A percentile compares a stretch with the other conserved stretches of the same genome.
phyloP scores from a whole-genome alignment of 495 filamentous ascomycete genomes.

The Hypoxylon fragiforme region DNA sequence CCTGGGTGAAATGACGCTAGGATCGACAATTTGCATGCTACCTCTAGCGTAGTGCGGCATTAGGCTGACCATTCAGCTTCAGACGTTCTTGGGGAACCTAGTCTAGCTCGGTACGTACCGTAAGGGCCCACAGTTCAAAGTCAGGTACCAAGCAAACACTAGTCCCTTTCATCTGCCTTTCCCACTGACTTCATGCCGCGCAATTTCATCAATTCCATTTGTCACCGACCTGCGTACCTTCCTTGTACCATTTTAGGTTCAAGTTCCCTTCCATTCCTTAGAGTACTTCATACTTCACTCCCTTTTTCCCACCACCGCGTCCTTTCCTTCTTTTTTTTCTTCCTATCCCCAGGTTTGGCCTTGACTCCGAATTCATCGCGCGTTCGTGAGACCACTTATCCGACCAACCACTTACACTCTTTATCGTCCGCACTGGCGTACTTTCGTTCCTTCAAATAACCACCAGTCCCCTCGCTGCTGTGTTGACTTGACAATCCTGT shows the following conservation, averaged over 20 bases:
- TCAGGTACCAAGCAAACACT: constrained; percentile 29
- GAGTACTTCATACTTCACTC: constrained; percentile 34
- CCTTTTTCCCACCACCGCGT: constrained; percentile 35
- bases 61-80: constrained; percentile 16
- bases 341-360: constrained; percentile 37
- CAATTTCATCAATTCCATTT: constrained; percentile 13
- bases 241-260: background rate
- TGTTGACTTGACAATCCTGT: constrained; percentile 14
- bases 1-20: constrained; percentile 32
- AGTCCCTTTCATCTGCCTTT: constrained; percentile 26
- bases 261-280: constrained; percentile 27
- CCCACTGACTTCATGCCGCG: constrained; percentile 16
- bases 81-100: constrained; percentile 10
- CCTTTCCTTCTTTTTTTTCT: constrained; percentile 31
- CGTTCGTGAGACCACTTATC: constrained; percentile 33
- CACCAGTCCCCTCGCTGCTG: constrained; percentile 24
- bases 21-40: constrained; percentile 29
- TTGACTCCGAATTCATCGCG: constrained; percentile 28
- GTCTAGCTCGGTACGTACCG: constrained; percentile 24
- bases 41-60: constrained; percentile 18
- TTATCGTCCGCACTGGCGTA: constrained; percentile 33
- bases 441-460: constrained; percentile 48
- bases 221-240: background rate
- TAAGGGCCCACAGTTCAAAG: constrained; percentile 3
- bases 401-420: constrained; percentile 37